A percentile compares a stretch with the other conserved stretches of the same genome.
Conservation (phyloP, 129 eudicot genomes). For the Solidago caesia region DNA sequence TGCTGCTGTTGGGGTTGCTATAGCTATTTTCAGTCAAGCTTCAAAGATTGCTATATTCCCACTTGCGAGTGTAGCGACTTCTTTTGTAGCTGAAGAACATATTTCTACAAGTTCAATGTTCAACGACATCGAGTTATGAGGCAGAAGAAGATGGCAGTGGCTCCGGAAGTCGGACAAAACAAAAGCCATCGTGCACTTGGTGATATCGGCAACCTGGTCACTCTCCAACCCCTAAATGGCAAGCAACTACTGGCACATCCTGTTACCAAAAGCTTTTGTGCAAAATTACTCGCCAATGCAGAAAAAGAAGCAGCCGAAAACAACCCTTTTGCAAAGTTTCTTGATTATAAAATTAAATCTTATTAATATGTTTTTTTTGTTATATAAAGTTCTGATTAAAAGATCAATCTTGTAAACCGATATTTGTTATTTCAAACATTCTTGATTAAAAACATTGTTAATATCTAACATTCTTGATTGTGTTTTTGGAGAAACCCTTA, state of each 20-base stretch:
- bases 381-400: too few species aligned
- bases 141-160: conserved; percentile 58
- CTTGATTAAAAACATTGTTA: neutral
- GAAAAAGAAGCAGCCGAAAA: conserved; percentile 55
- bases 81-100: too few species aligned
- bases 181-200: conserved; percentile 72
- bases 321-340: neutral
- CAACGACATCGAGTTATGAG: conserved; percentile 32
- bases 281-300: conserved; percentile 75
- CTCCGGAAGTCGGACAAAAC: conserved; percentile 38
- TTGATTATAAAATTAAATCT: neutral
- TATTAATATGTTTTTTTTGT: too few species aligned
- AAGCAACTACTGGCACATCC: conserved; percentile 73
- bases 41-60: too few species aligned
- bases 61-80: too few species aligned
- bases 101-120: too few species aligned
- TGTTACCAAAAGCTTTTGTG: conserved; percentile 73
- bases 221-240: conserved; percentile 47
- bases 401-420: too few species aligned
- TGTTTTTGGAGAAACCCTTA: conserved; percentile 40
- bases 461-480: conserved; percentile 5
- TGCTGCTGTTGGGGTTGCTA: too few species aligned
- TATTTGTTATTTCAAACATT: neutral
- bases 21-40: too few species aligned
- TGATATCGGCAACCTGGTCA: conserved; percentile 79